Base-by-base conservation (phyloP, 176 grass and related monocot genomes). In the Carex kokanica region DNA sequence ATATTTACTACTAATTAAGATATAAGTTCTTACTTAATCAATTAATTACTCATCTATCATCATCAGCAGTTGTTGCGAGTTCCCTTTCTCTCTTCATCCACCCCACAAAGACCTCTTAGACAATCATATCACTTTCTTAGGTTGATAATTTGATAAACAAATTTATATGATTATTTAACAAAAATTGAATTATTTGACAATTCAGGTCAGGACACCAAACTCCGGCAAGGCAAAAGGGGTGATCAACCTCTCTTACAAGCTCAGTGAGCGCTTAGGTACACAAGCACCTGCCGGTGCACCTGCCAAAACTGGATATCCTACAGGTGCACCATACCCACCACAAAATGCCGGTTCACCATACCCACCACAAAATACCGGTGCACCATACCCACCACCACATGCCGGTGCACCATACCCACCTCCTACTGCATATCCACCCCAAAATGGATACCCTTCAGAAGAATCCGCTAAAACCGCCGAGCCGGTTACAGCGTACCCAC, bases 201-300 rank as follows among this genome's bases (percentile, higher is more conserved):
- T 10, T 65, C 80, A 82, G 80, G 91, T 93, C 29, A 80, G 86
- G 10, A 84, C 69, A 79, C 70, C 82, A 23, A 64, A 53, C 32
- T 95, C 91, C 2, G 95, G 95, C 61, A 95, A 88, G 23, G 67
- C 92, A 0, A 92, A 94, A 85, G 96, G 96, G 0, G 84, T 93
- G 1, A 89, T 98, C 84, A 98, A 91, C 43, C 78, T 98, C 82
- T 98, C 96, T 0, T 95, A 98, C 83, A 93, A 87, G 75, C 84
- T 98, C 68, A 81, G 89, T 8, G 91, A 98, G 80, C 83, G 79
- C 9, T 78, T 84, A 29, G 34, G 64, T 71, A 27, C 78, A 3
- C 61, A 49, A 5, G 75, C 38, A 15, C 21, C 60, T 4, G 17
- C 61, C 0, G 57, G 6, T 15, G 32, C 70, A 1, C 66, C 83